Evolutionary conservation across 768 basidiomycete species (phyloP).

Genomic region (Glaciozyma antarctica): DNA sequence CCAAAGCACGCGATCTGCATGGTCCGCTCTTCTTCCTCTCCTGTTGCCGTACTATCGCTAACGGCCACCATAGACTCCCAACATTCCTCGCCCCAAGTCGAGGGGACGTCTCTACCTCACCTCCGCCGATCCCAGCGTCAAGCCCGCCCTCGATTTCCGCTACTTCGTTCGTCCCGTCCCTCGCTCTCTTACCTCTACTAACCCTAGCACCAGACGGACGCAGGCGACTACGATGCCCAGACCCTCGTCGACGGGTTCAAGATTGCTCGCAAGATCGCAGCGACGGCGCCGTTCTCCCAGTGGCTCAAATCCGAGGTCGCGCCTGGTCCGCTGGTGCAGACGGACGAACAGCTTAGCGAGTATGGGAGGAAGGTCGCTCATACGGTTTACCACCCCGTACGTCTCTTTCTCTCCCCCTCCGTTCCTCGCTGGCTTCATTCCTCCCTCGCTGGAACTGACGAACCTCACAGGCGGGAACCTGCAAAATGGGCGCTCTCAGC

Average conservation of each 20-base stretch:
- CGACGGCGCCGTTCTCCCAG: conserved; percentile 2
- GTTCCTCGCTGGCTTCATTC: no score
- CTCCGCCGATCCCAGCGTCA: conserved; percentile 10
- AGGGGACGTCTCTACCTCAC: conserved; percentile 13
- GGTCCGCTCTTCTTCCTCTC: background rate
- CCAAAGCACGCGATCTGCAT: conserved; percentile 9
- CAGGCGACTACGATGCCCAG: conserved; percentile 7
- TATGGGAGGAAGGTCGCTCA: conserved; percentile 8
- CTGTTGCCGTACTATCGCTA: background rate
- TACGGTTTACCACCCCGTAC: conserved; percentile 17
- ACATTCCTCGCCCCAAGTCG: conserved; percentile 13
- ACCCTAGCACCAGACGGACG: background rate
- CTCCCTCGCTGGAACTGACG: background rate
- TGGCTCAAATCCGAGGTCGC: conserved; percentile 7
- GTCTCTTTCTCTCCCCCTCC: background rate
- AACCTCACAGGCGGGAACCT: background rate
- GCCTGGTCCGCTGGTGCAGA: background rate
- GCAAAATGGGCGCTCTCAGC: conserved; percentile 13
- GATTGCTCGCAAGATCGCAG: conserved; percentile 10
- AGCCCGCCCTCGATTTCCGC: conserved; percentile 18
- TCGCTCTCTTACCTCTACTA: background rate
- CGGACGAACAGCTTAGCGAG: conserved; percentile 11
- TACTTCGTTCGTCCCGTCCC: conserved; percentile 6
- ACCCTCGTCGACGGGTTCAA: conserved; percentile 12
- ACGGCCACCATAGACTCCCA: background rate